Base-by-base conservation (phyloP, 257 asterid genomes). In the Ehretia macrophylla region DNA sequence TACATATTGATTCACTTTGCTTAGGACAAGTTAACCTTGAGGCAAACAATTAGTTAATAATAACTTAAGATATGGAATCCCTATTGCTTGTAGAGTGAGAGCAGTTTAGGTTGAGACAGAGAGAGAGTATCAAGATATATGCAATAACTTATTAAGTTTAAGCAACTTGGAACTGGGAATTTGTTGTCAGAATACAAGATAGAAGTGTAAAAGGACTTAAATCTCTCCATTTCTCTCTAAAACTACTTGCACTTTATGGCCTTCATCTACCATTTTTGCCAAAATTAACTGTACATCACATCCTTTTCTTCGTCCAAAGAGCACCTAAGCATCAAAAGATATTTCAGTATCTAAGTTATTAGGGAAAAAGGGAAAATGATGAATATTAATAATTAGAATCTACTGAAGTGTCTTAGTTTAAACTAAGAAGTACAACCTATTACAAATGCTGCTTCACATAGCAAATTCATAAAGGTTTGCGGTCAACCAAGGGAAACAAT, bases 261-360 rank as follows among this genome's bases (percentile, higher is more conserved):
- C 77, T 13, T 65, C 68, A 45, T 70, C 68, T 32, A 59, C 54
- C 55, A 65, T 71, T 55, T 59, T 42, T 16, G 57, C 68, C 6
- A 64, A 67, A 62, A 63, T 68, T 63, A 75, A 22, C 52, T 64
- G 74, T 44, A 70, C 74, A 59, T 75, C 74, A 48, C 60, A 67
- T 37, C 77, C 68, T 32, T 39, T 64, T 68, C 48, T 19, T 19
- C 48, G 52, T 14, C 81, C 77, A 66, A 75, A 75, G 17, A 75
- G 32, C 44, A 75, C 77, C 80, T 75, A 56, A 45, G 51, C 68
- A 56, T 37, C 46, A 56, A 32, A 27, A 50, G 23, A 17, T 50
- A 17, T 17, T 20, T 50, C 8, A 50, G 2, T 5, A 18, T 1
- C 50, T 12, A 45, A 1, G n/a, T 20, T 50, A 12, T 50, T 18